Evolutionary conservation across 1,139 yeast species (phyloP), one percentile per base, ranked within the genome.

Genomic region (Lodderomyces margitis): DNA sequence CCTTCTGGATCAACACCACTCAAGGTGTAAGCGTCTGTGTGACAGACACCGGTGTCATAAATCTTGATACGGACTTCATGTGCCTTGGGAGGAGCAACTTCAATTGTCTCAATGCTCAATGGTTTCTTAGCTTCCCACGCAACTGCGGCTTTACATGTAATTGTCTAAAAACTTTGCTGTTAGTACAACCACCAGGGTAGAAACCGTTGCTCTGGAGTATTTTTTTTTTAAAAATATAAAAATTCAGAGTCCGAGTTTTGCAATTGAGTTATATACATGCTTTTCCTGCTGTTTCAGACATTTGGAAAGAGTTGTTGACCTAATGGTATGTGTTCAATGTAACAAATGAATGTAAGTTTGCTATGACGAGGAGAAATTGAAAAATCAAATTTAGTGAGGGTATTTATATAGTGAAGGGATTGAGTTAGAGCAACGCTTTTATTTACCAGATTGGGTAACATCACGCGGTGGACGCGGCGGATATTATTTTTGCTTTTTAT

Each of bases 1-100:
- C 98, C 98, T 70, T 94, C 98, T 44, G 98, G 95, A 66, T 92
- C 98, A 45, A 74, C 78, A 44, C 98, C 99, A 42, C 95, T 83
- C 53, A 92, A 75, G 10, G 98, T 91, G 74, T 84, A 94, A 35
- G 97, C 98, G 62, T 92, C 99, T 36, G 99, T 92, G 73, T 92
- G 98, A 66, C 99, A 92, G 37, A 92, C 96, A 61, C 98, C 98
- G 32, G 97, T 87, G 70, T 86, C 78, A 41, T 75, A 74, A 47
- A 92, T 70, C 69, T 88, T 86, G 66, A 92, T 87, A 65, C 98
- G 85, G 41, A 92, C 98, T 70, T 92, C 99, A 61, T 92, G 96
- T 38, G 97, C 96, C 62, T 80, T 84, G 53, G 98, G 99, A 27
- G 98, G 88, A 23, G 78, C 83, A 36, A 94, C 98, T 60, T 85